A percentile compares a stretch with the other conserved stretches of the same genome.
These are phyloP conservation scores for Starmerella powellii DNA, from an alignment of 805 yeast species.

Conservation along the genomic window DNA sequence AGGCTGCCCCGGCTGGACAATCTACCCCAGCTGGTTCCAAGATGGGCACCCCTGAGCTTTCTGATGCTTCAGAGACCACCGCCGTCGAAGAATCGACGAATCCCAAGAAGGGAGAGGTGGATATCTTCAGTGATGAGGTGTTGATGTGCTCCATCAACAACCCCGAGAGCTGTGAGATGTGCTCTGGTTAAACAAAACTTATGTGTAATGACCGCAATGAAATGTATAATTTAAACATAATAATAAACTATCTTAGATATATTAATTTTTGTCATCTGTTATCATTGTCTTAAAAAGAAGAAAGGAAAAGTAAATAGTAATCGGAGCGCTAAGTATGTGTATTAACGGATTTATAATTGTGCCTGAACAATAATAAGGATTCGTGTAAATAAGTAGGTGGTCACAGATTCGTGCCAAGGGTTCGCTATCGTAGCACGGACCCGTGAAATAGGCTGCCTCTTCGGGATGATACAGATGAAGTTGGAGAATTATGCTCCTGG, in stretches of 20 bases:
- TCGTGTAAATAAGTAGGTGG: too few relatives aligned
- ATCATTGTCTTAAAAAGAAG: background rate
- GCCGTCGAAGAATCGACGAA: conserved; percentile 19
- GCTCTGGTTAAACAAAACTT: conserved; percentile 60
- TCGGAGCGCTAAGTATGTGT: too few relatives aligned
- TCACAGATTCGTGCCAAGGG: too few relatives aligned
- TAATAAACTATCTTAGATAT: background rate
- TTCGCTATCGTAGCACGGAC: background rate
- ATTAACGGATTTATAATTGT: too few relatives aligned
- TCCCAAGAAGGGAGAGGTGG: conserved; percentile 41
- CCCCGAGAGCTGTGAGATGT: conserved; percentile 97
- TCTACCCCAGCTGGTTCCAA: conserved; percentile 11
- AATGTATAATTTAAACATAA: background rate
- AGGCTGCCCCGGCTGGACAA: background rate
- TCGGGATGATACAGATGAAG: too few relatives aligned
- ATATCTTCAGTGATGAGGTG: conserved; percentile 83
- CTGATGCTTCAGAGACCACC: conserved; percentile 14
- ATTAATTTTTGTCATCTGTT: too few relatives aligned
- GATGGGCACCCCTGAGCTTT: conserved; percentile 10
- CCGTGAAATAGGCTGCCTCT: too few relatives aligned
- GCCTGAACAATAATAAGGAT: too few relatives aligned
- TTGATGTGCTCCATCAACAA: conserved; percentile 94
- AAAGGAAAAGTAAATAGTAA: background rate
- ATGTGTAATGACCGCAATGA: conserved; percentile 4
- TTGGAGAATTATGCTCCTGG: too few relatives aligned